phyloP scores from a whole-genome alignment of 2,329 filamentous ascomycete species.

The Lasiodiplodia sp. region DNA sequence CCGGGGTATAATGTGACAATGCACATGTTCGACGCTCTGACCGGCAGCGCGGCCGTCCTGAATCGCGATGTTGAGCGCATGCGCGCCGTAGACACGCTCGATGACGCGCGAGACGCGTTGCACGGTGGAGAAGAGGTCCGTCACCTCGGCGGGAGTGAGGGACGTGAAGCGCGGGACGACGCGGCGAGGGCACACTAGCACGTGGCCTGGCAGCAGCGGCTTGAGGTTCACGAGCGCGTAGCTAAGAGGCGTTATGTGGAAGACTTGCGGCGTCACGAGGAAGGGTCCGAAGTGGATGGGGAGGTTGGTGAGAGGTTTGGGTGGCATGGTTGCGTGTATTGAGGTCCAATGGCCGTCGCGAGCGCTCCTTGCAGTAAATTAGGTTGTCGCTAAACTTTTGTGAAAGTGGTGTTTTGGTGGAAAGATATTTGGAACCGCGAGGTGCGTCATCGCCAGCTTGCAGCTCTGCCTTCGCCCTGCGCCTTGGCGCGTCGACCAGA shows the following conservation, averaged over 20 bases:
- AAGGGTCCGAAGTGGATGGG: slow-evolving; percentile 76
- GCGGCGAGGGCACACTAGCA: slow-evolving; percentile 82
- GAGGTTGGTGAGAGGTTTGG: slow-evolving; percentile 19
- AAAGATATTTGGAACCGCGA: background rate
- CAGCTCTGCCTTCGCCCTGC: background rate
- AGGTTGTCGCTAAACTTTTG: background rate
- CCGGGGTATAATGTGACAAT: slow-evolving; percentile 89
- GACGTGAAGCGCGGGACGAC: slow-evolving; percentile 77
- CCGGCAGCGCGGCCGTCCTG: slow-evolving; percentile 91
- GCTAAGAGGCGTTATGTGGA: slow-evolving; percentile 78
- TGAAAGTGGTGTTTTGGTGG: background rate
- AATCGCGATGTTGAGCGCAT: slow-evolving; percentile 91
- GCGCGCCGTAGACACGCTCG: slow-evolving; percentile 65
- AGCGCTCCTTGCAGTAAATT: background rate
- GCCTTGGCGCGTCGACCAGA: slow-evolving; percentile 16
- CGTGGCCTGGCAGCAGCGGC: slow-evolving; percentile 89
- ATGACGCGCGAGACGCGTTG: slow-evolving; percentile 83
- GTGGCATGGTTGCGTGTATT: slow-evolving; percentile 34
- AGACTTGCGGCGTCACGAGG: slow-evolving; percentile 83
- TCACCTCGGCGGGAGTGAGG: slow-evolving; percentile 74
- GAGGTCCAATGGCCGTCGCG: slow-evolving; percentile 33
- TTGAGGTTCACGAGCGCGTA: slow-evolving; percentile 96
- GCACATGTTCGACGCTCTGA: slow-evolving; percentile 92
- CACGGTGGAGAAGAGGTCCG: slow-evolving; percentile 86
- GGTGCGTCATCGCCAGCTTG: slow-evolving; percentile 5